Evolutionary conservation across 495 filamentous ascomycete species (phyloP).

Genomic region (Friedmanniomyces endolithicus): DNA sequence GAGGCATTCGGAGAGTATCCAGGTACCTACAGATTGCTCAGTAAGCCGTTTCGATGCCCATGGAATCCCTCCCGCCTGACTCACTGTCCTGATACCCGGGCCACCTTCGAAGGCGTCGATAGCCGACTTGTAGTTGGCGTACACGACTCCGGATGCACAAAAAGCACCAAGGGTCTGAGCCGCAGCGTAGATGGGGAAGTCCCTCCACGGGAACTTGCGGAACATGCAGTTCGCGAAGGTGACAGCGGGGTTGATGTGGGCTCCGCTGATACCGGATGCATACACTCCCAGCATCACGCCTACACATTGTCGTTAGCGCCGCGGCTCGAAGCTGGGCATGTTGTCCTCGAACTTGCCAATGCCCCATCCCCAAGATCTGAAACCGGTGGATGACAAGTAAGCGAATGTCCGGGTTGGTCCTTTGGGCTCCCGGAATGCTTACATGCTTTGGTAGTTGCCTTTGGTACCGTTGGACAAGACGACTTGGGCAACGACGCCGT

Average conservation of each 20-base stretch:
- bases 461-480: constrained; percentile 34
- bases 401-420: too few species aligned
- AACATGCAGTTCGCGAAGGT: constrained; percentile 52
- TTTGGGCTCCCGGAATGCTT: too few species aligned
- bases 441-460: constrained; percentile 39
- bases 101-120: constrained; percentile 25
- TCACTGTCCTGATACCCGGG: constrained; percentile 40
- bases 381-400: too few species aligned
- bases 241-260: constrained; percentile 55
- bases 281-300: constrained; percentile 55
- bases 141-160: constrained; percentile 25
- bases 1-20: constrained; percentile 44
- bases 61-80: too few species aligned
- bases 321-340: too few species aligned
- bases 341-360: not conserved
- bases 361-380: constrained; percentile 36
- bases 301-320: too few species aligned
- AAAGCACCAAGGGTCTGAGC: constrained; percentile 30
- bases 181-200: constrained; percentile 27
- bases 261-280: constrained; percentile 44
- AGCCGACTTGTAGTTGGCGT: constrained; percentile 26
- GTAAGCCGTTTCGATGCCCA: too few species aligned
- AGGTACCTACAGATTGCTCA: constrained; percentile 18
- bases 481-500: constrained; percentile 48
- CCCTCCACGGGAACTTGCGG: constrained; percentile 49